Base-by-base conservation (phyloP, 192 early-diverging fungal species). In the Coemansia sp. region DNA sequence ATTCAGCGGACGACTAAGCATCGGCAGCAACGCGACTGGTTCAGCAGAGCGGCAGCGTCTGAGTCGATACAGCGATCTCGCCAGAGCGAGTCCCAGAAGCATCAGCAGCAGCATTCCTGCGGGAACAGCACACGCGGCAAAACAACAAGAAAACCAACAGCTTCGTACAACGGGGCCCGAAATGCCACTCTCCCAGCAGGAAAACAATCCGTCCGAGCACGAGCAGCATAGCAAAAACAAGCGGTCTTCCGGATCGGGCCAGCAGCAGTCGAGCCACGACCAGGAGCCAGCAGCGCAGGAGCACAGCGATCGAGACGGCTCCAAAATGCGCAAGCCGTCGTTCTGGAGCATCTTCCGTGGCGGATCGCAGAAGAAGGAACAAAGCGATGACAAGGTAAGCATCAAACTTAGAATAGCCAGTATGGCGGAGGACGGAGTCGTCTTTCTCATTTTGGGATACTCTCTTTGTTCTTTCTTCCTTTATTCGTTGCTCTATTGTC, bases 321-420 rank as follows among this genome's bases (percentile, higher is more conserved):
- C 52, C 69, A 82, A 77, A 56, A 82, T 82, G 80, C 80, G 80
- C 74, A 82, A 82, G 65, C 80, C 80, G 53, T 82, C 80, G 65
- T 82, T 82, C 53, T 82, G 80, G 80, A 77, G 75, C 65, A 82
- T 82, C 15, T 82, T 82, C 61, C 56, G 80, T 10, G 75, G 75
- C 56, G 69, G 74, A 15, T 66, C 71, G 58, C 64, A 65, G 68
- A 74, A 75, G 68, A 82, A 76, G 44, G 80, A 82, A 15, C 54
- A 63, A 43, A 50, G 39, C 41, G 80, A 76, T 13, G 80, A 82
- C 57, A 77, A 82, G 80, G 80, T 77, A 82, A 71, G 74, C 71
- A 67, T 2, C n/a, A 12, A 54, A 54, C 19, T 0, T 1, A 54
- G 19, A 54, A 54, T 18, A 54, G 23, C 9, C 52, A 54, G 5